These are phyloP conservation scores for Clonostachys solani DNA, from an alignment of 2,329 filamentous ascomycete genomes.

Conservation along the genomic window DNA sequence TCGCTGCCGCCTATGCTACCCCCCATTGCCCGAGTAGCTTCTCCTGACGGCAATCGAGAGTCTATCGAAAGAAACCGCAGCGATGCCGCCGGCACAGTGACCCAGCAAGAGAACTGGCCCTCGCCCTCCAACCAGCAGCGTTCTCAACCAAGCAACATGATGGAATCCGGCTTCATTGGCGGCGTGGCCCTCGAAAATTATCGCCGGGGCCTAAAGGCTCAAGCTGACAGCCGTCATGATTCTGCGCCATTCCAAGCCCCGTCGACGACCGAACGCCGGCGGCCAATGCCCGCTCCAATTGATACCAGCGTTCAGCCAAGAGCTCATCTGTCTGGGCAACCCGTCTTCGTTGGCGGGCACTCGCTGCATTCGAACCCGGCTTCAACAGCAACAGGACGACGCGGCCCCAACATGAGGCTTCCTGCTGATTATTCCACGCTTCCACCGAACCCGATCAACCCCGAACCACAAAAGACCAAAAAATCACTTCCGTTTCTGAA, in stretches of 20 bases:
- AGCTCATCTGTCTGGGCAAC: no score
- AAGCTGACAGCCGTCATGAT: not conserved
- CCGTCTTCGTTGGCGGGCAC: no score
- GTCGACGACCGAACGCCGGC: conserved; percentile 1
- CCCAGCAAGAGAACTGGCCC: conserved; percentile 12
- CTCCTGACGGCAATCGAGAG: conserved; percentile 18
- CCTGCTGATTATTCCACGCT: conserved; percentile 27
- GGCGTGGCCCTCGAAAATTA: conserved; percentile 50
- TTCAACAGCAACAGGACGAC: conserved; percentile 26
- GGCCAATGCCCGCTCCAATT: conserved; percentile 7
- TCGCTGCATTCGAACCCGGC: conserved; percentile 1
- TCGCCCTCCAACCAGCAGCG: conserved; percentile 15
- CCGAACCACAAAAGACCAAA: conserved; percentile 40
- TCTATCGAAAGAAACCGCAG: no score
- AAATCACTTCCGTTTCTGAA: conserved; percentile 55
- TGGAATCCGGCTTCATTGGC: conserved; percentile 46
- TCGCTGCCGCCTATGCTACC: conserved; percentile 43
- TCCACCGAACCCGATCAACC: conserved; percentile 11
- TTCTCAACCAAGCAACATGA: conserved; percentile 25
- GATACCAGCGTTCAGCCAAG: conserved; percentile 15
- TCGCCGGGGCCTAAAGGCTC: not conserved
- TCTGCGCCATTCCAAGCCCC: not conserved
- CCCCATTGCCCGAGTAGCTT: conserved; percentile 44
- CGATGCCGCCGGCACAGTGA: conserved; percentile 14
- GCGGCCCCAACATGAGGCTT: conserved; percentile 34